Evolutionary conservation across 2,329 filamentous ascomycete genomes (phyloP).

Genomic region (Alternaria postmessia): DNA sequence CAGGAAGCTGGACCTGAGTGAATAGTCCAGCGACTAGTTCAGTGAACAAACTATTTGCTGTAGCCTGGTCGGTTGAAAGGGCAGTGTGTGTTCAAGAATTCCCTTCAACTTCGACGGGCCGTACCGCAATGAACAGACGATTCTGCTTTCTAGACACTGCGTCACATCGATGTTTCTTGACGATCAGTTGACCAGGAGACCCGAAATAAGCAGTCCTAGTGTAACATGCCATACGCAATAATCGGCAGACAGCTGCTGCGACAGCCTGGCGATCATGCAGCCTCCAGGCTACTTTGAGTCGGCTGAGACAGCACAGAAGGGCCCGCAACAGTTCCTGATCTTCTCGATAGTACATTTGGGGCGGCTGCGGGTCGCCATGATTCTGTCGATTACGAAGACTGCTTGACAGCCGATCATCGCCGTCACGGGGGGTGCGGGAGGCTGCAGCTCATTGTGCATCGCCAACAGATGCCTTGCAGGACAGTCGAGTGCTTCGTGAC

Average conservation of each 20-base stretch:
- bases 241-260: constrained; percentile 25
- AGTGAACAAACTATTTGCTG: not conserved
- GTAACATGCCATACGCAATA: constrained; percentile 37
- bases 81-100: constrained; percentile 1
- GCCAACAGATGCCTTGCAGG: constrained; percentile 43
- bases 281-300: constrained; percentile 27
- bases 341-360: constrained; percentile 40
- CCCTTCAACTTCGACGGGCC: constrained; percentile 31
- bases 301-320: constrained; percentile 44
- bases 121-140: constrained; percentile 41
- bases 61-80: not conserved
- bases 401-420: constrained; percentile 39
- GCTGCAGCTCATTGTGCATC: constrained; percentile 46
- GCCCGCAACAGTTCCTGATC: constrained; percentile 34
- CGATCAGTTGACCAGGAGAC: constrained; percentile 32
- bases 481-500: constrained; percentile 43
- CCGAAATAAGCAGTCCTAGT: constrained; percentile 37
- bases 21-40: constrained; percentile 3
- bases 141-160: constrained; percentile 32
- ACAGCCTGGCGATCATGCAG: constrained; percentile 28
- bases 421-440: constrained; percentile 48
- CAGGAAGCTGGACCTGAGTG: constrained; percentile 14
- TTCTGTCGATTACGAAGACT: constrained; percentile 34
- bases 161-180: constrained; percentile 35
- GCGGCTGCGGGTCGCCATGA: constrained; percentile 48